Percentiles rank a stretch among this genome's conserved stretches.
These are phyloP conservation scores for Trichoderma koningiopsis DNA, from an alignment of 2,329 filamentous ascomycete genomes.

Conservation along the genomic window DNA sequence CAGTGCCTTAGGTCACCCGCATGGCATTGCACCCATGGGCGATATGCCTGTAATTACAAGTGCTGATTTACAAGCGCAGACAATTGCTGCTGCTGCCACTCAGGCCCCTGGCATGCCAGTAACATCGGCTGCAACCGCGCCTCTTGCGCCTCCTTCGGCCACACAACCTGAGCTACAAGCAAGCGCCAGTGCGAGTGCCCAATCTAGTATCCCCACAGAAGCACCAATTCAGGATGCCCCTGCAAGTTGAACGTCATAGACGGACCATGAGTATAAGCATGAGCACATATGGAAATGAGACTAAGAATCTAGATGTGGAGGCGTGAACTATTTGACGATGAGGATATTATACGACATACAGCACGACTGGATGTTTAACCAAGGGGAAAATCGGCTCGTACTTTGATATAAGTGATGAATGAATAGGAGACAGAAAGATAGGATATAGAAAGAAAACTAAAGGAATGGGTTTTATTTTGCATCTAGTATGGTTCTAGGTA, in stretches of 20 bases:
- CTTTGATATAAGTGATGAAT: neutral
- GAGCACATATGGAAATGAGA: neutral
- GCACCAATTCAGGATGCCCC: neutral
- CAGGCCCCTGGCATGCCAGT: neutral
- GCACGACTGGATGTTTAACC: neutral
- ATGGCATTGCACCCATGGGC: slow-evolving; percentile 13
- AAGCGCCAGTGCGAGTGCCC: neutral
- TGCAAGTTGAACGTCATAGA: neutral
- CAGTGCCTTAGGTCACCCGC: neutral
- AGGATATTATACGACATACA: neutral
- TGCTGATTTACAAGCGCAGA: neutral
- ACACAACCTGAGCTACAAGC: neutral
- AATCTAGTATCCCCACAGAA: neutral
- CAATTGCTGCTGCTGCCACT: neutral
- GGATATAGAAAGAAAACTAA: slow-evolving; percentile 7
- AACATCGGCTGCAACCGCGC: neutral
- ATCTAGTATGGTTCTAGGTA: slow-evolving; percentile 1
- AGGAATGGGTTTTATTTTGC: neutral
- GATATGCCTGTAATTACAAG: neutral
- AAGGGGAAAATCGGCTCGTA: neutral
- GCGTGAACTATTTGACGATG: neutral
- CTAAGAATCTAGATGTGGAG: neutral
- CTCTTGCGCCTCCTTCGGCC: neutral
- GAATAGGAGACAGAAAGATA: neutral
- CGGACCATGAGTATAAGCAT: neutral